Base-by-base conservation (phyloP, 2,329 filamentous ascomycete genomes). In the Botryotinia convoluta region DNA sequence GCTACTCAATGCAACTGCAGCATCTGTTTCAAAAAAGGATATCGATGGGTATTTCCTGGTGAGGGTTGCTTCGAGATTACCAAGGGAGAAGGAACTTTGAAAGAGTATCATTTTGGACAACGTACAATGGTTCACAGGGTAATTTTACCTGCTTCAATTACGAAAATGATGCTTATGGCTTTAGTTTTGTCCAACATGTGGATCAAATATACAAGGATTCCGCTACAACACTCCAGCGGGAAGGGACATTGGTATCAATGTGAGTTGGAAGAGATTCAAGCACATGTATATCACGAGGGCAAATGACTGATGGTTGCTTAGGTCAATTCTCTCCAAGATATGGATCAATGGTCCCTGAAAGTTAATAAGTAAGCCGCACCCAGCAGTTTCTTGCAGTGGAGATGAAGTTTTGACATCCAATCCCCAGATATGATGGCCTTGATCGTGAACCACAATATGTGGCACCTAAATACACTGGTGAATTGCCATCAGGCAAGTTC, bases 1-100 rank as follows among this genome's bases (percentile, higher is more conserved):
- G 85, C 85, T 9, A 79, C 81, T 7, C 84, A 87, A 78, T 92
- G 91, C 82, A 90, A 91, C 81, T 93, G 92, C 82, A 92, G 89
- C 82, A 87, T 91, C 76, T 91, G 91, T 79, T 77, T 76, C 77
- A 87, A 84, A 77, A 87, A 86, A 78, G 85, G 81, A 26, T 84
- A 84, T 61, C 78, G 86, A 54, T 86, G 81, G 79, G 63, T 81
- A 32, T 79, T 83, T 48, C 79, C 81, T 6, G 75, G 76, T 0
- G 77, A 75, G 4, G 78, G 80, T 51, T 74, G 80, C 60, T 80
- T 87, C 72, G 83, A 77, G n/a, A 78, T 87, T 71, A 80, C 87
- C 78, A 86, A 86, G 78, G 87, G 87, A 78, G 74, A 76, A 81
- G 48, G 82, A 81, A 3, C 79, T 4, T 78, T 89, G 73, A 81